Percentiles rank a stretch among this genome's conserved stretches.
phyloP scores from a whole-genome alignment of 495 filamentous ascomycete genomes.

The Aspergillus diversus region DNA sequence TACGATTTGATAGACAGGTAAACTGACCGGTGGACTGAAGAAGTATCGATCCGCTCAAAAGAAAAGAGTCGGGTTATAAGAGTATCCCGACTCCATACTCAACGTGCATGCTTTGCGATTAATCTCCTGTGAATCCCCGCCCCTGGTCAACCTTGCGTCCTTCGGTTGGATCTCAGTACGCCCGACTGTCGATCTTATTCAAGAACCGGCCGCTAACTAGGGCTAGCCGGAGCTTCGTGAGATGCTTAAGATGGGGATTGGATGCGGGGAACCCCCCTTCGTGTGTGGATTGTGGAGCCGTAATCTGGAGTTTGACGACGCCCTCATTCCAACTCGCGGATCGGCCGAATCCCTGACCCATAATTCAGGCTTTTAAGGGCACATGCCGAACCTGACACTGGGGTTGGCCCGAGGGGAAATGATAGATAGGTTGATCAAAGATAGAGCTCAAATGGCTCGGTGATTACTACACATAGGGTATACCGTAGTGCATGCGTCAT shows the following conservation, averaged over 20 bases:
- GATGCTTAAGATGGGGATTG: background rate
- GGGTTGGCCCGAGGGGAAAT: background rate
- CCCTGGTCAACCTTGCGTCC: slow-evolving; percentile 16
- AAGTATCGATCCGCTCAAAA: background rate
- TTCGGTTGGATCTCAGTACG: background rate
- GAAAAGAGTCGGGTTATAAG: slow-evolving; percentile 4
- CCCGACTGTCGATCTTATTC: slow-evolving; percentile 3
- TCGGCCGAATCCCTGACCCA: background rate
- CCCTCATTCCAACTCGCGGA: background rate
- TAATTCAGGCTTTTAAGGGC: background rate
- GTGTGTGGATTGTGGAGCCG: background rate
- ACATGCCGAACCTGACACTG: background rate
- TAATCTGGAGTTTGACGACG: background rate
- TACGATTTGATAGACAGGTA: background rate
- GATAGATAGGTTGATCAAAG: background rate
- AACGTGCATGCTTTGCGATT: slow-evolving; percentile 9
- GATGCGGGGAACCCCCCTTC: background rate
- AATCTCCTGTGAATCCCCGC: slow-evolving; percentile 32
- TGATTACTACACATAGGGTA: background rate
- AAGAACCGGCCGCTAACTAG: background rate
- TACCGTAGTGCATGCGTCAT: background rate
- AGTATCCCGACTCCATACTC: background rate
- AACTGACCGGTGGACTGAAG: background rate
- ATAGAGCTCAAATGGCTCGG: background rate
- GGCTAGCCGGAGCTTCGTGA: background rate